Evolutionary conservation across 2,329 filamentous ascomycete species (phyloP), one percentile per base, ranked within the genome.

Genomic region (Verticillium isaacii): DNA sequence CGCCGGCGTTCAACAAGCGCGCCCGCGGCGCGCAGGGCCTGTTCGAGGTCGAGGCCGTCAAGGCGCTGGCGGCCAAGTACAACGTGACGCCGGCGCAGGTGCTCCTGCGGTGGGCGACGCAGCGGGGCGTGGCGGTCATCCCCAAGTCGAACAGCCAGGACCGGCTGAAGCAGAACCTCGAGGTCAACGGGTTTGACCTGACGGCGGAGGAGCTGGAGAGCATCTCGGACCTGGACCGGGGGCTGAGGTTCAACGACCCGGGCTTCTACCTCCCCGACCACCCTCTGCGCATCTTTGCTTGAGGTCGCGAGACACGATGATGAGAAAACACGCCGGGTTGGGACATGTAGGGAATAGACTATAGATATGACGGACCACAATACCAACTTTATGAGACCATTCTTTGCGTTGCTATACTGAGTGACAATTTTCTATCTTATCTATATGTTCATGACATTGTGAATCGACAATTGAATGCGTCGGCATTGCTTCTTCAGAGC

Each of bases 31-130:
- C 66, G 2, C 61, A 64, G 60, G 64, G 66, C 9, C 68, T 75
- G 3, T 66, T 75, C 50, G 71, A 73, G 66, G 60, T 69, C 7
- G 64, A 67, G 32, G 68, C 74, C 11, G 73, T 89, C 69, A 69
- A 74, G 14, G 73, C 50, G 76, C 85, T 63, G 82, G 86, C 9
- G 73, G 78, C 57, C 25, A 86, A 84, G 74, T 74, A 86, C 60
- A 71, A 71, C 65, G 85, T 83, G 74, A 85, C 85, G 0, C 81
- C 87, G 3, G 86, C 87, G 2, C 88, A 90, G 79, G 79, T 90
- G 1, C 77, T 90, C 61, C 77, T 91, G 57, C 78, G 87, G 32
- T 90, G 88, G 88, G 82, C 86, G 2, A 89, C 88, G 1, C 86
- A 89, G 77, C 77, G 85, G 32, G 78, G 78, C n/a, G 75, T 89